Conservation (phyloP, 192 early-diverging fungal species). For the Phycomyces nitens region DNA sequence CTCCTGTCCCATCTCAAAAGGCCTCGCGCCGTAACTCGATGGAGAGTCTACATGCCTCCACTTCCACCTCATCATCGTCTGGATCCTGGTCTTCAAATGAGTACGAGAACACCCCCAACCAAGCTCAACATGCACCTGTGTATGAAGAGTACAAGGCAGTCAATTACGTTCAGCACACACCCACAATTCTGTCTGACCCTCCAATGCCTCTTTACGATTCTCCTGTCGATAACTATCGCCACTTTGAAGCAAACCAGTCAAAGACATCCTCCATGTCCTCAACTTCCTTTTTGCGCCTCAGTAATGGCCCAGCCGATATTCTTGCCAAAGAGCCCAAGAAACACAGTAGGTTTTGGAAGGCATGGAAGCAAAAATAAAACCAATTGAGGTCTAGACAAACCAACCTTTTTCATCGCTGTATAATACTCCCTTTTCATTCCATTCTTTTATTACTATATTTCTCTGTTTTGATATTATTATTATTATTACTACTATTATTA, state of each 20-base stretch:
- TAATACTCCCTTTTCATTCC: background rate
- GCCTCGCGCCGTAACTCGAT: background rate
- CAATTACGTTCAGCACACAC: no score
- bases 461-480: background rate
- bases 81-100: background rate
- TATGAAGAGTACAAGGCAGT: no score
- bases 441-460: background rate
- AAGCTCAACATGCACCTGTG: background rate
- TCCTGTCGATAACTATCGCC: background rate
- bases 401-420: no score
- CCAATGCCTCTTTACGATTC: no score
- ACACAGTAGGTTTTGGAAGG: background rate
- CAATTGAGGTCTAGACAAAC: background rate
- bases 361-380: constrained; percentile 1
- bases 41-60: background rate
- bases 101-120: background rate
- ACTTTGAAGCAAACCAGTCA: background rate
- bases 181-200: no score
- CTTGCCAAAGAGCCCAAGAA: background rate
- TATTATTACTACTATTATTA: no score
- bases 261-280: background rate
- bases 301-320: background rate
- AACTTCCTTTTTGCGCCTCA: background rate
- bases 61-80: background rate
- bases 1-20: background rate